Evolutionary conservation across 2,329 filamentous ascomycete genomes (phyloP), one percentile per base, ranked within the genome.

Genomic region (Davidsoniella australis): DNA sequence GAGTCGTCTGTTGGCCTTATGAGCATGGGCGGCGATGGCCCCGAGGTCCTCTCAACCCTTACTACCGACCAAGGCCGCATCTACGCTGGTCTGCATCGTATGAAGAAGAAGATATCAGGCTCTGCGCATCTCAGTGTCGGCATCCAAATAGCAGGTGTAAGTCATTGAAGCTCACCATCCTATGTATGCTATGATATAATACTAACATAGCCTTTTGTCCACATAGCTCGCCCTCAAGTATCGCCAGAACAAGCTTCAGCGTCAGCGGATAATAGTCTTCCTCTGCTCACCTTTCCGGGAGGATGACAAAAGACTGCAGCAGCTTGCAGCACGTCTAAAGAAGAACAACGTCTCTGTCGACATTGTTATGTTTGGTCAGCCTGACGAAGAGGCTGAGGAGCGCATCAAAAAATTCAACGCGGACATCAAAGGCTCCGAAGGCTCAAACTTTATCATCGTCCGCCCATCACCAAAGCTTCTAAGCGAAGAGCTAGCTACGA

Each of bases 11-110:
- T 98, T 56, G 91, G 93, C 47, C 72, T 98, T 56, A 95, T 98
- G 88, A 94, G 86, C 67, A 96, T 96, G 89, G 91, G 86, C 55
- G 91, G 89, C 60, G 89, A 85, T 62, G 88, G 87, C n/a, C 91
- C 91, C 45, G 89, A 96, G 68, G 89, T 98, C 56, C 77, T 98
- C 55, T 93, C 91, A 52, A 98, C 91, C 33, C 77, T 96, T 62
- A 96, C 91, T 48, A 89, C 86, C 53, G 93, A 98, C 65, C 86
- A 91, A 62, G 91, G 91, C 65, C 91, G 93, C 71, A 86, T 98
- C 58, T 72, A 96, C 56, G 85, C 94, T 55, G 88, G 88, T 49
- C 70, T 95, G 66, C 89, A 89, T 67, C 80, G 83, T 60, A 98
- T 85, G 54, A 80, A 78, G 70, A 78, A 77, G 65, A 94, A 94